These are phyloP conservation scores for Cladosporium sp. DNA, from an alignment of 2,329 filamentous ascomycete species.

Conservation along the genomic window DNA sequence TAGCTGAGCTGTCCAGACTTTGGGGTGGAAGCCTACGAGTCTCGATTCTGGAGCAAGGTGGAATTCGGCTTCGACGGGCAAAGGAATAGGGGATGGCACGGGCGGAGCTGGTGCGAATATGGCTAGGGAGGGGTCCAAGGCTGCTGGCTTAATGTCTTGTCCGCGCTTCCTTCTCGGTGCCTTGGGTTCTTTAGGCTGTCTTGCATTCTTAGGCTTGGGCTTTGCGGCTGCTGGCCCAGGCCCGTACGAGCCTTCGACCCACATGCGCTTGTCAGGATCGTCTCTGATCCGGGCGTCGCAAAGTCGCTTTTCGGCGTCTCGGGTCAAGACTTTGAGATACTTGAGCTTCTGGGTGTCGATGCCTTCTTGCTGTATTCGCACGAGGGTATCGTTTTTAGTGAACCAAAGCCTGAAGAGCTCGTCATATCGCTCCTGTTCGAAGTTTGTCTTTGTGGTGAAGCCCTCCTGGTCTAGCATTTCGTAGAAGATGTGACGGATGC, in stretches of 20 bases:
- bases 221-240: conserved; percentile 43
- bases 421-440: conserved; percentile 67
- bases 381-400: conserved; percentile 17
- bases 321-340: conserved; percentile 66
- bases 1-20: conserved; percentile 65
- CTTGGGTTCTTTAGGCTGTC: conserved; percentile 12
- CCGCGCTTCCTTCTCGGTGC: not conserved
- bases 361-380: conserved; percentile 19
- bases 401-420: conserved; percentile 67
- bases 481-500: conserved; percentile 63
- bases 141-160: conserved; percentile 21
- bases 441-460: conserved; percentile 69
- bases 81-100: conserved; percentile 14
- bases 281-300: conserved; percentile 62
- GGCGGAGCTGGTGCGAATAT: conserved; percentile 14
- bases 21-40: conserved; percentile 43
- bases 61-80: conserved; percentile 60
- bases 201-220: not conserved
- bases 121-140: conserved; percentile 46
- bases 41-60: conserved; percentile 64
- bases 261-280: conserved; percentile 45
- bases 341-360: conserved; percentile 48
- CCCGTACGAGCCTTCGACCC: conserved; percentile 31
- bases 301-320: conserved; percentile 73
- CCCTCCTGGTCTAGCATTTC: conserved; percentile 60